Percentiles rank a stretch among this genome's conserved stretches.
Evolutionary conservation across 805 yeast genomes (phyloP).

Genomic region (Kodamaea jinghongensis): DNA sequence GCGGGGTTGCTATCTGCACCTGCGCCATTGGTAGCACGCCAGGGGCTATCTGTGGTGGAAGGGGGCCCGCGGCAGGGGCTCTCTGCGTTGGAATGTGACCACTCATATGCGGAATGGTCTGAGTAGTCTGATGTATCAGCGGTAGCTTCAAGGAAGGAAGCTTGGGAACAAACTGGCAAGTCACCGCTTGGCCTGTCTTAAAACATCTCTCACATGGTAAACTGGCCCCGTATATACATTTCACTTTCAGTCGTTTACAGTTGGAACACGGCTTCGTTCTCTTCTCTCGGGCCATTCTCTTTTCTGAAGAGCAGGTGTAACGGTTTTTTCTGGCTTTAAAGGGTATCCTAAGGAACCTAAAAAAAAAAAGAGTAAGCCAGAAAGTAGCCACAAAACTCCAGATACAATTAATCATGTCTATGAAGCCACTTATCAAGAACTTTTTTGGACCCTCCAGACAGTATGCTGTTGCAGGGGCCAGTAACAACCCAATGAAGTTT

Average conservation of each 20-base stretch:
- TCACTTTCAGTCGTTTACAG: conserved; percentile 62
- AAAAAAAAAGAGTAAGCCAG: background rate
- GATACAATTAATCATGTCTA: conserved; percentile 13
- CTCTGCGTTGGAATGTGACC: background rate
- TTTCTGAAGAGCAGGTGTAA: background rate
- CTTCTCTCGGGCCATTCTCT: conserved; percentile 31
- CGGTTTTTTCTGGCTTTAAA: background rate
- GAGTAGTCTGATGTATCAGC: conserved; percentile 10
- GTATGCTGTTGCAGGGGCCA: conserved; percentile 72
- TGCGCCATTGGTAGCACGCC: background rate
- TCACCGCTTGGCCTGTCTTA: conserved; percentile 42
- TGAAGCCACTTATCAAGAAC: conserved; percentile 34
- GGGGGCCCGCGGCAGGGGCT: background rate
- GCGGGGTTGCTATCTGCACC: background rate
- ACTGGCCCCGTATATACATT: conserved; percentile 48
- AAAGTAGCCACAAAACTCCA: background rate
- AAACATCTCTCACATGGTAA: conserved; percentile 60
- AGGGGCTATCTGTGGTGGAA: background rate
- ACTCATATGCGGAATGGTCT: conserved; percentile 1
- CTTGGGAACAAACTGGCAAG: conserved; percentile 56
- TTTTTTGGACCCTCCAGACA: conserved; percentile 53
- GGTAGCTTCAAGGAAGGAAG: conserved; percentile 43
- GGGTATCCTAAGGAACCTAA: background rate
- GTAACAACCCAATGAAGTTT: conserved; percentile 58
- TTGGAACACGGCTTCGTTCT: conserved; percentile 59